phyloP scores from a whole-genome alignment of 371 early-diverging fungal genomes.

The Apophysomyces trapeziformis region DNA sequence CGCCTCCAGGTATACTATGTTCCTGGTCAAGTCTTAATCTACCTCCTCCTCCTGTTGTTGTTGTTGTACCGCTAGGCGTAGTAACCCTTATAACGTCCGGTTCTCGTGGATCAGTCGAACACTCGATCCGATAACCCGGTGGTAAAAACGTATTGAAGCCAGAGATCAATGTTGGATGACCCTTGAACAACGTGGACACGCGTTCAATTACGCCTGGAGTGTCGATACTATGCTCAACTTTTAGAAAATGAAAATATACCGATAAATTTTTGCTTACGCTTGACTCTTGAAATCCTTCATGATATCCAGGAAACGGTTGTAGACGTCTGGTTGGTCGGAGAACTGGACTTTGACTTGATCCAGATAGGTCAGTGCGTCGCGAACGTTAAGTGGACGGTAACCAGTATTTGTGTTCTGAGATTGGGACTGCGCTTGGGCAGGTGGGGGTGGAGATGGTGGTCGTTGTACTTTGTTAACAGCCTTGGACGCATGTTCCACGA shows the following conservation, averaged over 20 bases:
- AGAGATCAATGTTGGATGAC: constrained; percentile 88
- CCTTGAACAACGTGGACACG: constrained; percentile 91
- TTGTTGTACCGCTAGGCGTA: constrained; percentile 79
- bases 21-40: constrained; percentile 58
- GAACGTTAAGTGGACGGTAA: constrained; percentile 57
- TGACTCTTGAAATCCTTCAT: constrained; percentile 99
- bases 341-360: constrained; percentile 97
- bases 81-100: constrained; percentile 79
- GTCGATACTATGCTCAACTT: constrained; percentile 71
- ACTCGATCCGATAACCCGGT: constrained; percentile 92
- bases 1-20: constrained; percentile 4
- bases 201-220: constrained; percentile 97
- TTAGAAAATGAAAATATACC: not conserved
- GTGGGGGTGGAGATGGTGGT: constrained; percentile 1
- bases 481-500: constrained; percentile 1
- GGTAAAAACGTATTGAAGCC: constrained; percentile 99
- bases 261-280: constrained; percentile 51
- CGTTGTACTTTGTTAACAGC: not conserved
- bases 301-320: constrained; percentile 96
- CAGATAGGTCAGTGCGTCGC: constrained; percentile 96
- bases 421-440: constrained; percentile 1
- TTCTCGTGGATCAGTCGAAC: constrained; percentile 73
- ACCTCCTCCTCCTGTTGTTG: constrained; percentile 52
- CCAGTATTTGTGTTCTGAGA: constrained; percentile 13
- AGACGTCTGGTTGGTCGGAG: constrained; percentile 88